Evolutionary conservation across 2,329 filamentous ascomycete genomes (phyloP).

Genomic region (Cytospora leucostoma): DNA sequence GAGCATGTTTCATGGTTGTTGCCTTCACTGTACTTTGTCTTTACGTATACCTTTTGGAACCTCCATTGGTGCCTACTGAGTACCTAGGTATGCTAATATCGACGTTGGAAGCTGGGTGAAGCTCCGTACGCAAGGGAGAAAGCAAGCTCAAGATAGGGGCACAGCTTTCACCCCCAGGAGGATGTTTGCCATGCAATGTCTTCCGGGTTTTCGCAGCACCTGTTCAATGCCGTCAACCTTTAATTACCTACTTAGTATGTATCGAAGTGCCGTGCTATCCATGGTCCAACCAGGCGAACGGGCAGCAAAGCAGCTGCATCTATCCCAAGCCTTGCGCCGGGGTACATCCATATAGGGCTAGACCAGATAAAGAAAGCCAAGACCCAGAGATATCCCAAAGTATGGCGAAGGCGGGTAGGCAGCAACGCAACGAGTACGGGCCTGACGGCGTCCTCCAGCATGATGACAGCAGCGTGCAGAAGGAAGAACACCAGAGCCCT

Average conservation of each 20-base stretch:
- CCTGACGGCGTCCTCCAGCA: constrained; percentile 13
- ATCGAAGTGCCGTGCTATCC: neutral
- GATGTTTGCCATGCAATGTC: too few relatives aligned
- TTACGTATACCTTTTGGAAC: too few relatives aligned
- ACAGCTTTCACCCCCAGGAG: too few relatives aligned
- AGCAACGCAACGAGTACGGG: neutral
- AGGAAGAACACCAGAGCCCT: constrained; percentile 14
- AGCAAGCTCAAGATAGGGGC: too few relatives aligned
- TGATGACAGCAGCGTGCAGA: constrained; percentile 18
- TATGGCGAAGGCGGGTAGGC: neutral
- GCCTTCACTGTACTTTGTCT: too few relatives aligned
- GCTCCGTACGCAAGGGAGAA: too few relatives aligned
- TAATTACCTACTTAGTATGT: neutral
- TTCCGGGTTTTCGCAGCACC: neutral
- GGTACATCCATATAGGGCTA: constrained; percentile 11
- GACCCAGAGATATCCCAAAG: constrained; percentile 14
- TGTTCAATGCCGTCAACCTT: too few relatives aligned
- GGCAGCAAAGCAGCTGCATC: constrained; percentile 14
- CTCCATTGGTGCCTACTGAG: too few relatives aligned
- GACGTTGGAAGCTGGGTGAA: too few relatives aligned
- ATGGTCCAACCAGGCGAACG: constrained; percentile 13
- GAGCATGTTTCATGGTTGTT: too few relatives aligned
- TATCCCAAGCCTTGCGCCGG: constrained; percentile 7
- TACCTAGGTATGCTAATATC: too few relatives aligned
- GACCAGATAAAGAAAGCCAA: constrained; percentile 10